A percentile compares a stretch with the other conserved stretches of the same genome.
These are phyloP conservation scores for Prunus fruticosa DNA, from an alignment of 306 rosid species.

Conservation along the genomic window DNA sequence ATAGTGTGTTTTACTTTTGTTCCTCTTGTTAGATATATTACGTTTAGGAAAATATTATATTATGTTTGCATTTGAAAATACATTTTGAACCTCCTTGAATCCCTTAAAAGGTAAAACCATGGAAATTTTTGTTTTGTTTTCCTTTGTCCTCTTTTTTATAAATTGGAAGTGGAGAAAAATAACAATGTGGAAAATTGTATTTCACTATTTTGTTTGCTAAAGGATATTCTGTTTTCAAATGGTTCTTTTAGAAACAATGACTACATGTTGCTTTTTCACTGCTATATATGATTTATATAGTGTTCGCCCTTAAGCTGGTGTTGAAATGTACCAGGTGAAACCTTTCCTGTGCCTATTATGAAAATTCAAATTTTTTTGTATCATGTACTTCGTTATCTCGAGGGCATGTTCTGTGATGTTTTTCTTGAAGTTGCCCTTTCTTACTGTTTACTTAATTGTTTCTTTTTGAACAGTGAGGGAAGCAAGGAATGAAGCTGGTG, in stretches of 20 bases:
- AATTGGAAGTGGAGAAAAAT: neutral
- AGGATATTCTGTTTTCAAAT: neutral
- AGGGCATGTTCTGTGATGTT: neutral
- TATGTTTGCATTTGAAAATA: neutral
- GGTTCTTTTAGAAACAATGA: neutral
- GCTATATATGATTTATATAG: neutral
- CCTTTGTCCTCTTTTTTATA: neutral
- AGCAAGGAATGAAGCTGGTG: constrained; percentile 50
- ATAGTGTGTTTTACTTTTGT: neutral
- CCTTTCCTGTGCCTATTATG: neutral
- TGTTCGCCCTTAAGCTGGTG: neutral
- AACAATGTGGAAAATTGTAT: neutral
- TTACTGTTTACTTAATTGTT: neutral
- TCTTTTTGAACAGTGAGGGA: constrained; percentile 64
- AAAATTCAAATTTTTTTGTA: neutral
- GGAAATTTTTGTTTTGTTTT: neutral
- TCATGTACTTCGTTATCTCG: neutral
- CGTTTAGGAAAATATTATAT: neutral
- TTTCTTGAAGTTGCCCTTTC: neutral
- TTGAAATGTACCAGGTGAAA: neutral
- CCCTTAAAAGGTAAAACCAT: neutral
- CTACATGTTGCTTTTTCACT: neutral
- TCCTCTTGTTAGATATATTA: neutral
- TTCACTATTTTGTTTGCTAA: neutral
- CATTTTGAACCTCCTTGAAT: neutral